These are phyloP conservation scores for Elongisporangium anandrum DNA, from an alignment of 352 stramenopile genomes.

Conservation along the genomic window DNA sequence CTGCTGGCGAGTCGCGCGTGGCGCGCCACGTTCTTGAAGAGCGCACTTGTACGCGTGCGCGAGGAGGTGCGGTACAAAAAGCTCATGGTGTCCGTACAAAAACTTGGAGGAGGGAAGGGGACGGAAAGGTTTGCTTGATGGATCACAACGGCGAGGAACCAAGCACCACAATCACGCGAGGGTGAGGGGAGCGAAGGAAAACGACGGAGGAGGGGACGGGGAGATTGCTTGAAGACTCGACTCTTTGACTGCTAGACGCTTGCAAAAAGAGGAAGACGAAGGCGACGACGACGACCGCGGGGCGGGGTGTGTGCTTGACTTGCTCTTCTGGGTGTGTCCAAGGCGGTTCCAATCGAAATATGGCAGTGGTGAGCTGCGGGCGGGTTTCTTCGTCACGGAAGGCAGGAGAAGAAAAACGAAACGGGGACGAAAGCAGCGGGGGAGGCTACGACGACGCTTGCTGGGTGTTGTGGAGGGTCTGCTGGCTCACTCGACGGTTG, in stretches of 20 bases:
- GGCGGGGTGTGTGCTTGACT: constrained; percentile 1
- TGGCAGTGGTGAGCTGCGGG: constrained; percentile 7
- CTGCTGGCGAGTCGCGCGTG: constrained; percentile 31
- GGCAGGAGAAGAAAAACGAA: neutral
- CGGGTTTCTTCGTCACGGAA: neutral
- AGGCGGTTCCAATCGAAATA: constrained; percentile 16
- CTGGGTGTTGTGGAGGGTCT: neutral
- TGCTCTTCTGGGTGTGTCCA: constrained; percentile 6
- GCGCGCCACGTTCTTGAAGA: constrained; percentile 28
- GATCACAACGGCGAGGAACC: neutral
- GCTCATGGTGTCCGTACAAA: constrained; percentile 19
- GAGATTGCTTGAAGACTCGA: neutral
- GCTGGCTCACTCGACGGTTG: neutral
- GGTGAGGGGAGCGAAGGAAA: neutral
- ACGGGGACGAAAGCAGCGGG: constrained; percentile 1
- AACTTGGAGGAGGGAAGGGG: neutral
- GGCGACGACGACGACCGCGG: neutral
- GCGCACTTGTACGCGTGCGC: constrained; percentile 14
- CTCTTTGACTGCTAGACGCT: neutral
- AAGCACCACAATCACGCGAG: neutral
- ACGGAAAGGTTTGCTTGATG: constrained; percentile 7
- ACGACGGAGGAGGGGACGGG: neutral
- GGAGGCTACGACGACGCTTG: neutral
- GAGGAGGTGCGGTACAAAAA: constrained; percentile 31
- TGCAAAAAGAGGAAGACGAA: neutral